phyloP scores from a whole-genome alignment of 2,329 filamentous ascomycete genomes.

The Botryosphaeria dothidea region DNA sequence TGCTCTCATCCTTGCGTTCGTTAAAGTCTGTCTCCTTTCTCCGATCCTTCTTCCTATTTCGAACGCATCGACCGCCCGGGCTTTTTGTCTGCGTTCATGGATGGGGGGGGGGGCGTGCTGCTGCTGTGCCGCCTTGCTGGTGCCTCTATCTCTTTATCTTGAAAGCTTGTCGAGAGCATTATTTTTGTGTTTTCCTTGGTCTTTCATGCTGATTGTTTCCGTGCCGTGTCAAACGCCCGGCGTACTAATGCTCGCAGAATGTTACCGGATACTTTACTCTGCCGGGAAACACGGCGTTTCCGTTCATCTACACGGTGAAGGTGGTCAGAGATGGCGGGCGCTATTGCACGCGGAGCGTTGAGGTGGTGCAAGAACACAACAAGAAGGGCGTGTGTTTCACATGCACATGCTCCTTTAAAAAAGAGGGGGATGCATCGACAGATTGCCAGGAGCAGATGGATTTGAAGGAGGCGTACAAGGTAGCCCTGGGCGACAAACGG shows the following conservation, averaged over 20 bases:
- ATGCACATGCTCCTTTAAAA: constrained; percentile 55
- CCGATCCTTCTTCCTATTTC: not conserved
- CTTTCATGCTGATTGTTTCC: not conserved
- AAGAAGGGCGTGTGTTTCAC: constrained; percentile 51
- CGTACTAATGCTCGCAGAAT: constrained; percentile 37
- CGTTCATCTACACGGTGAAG: constrained; percentile 54
- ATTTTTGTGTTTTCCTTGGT: not conserved
- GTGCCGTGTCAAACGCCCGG: not conserved
- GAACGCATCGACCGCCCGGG: not conserved
- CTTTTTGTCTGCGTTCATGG: not conserved
- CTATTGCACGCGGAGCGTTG: constrained; percentile 55
- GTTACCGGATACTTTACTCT: constrained; percentile 56
- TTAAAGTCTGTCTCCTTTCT: not conserved
- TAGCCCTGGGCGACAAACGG: constrained; percentile 35
- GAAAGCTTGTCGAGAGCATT: constrained; percentile 12
- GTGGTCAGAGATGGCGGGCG: constrained; percentile 53
- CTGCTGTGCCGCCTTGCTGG: too few species aligned
- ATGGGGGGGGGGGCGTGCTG: too few species aligned
- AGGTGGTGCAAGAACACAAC: constrained; percentile 50
- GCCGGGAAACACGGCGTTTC: constrained; percentile 46
- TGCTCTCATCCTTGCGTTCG: too few species aligned
- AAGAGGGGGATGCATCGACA: constrained; percentile 36
- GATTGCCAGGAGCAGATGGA: constrained; percentile 38
- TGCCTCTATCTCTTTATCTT: not conserved
- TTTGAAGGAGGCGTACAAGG: constrained; percentile 36